These are phyloP conservation scores for Hirschioporus abietinus DNA, from an alignment of 768 basidiomycete species.

Conservation along the genomic window DNA sequence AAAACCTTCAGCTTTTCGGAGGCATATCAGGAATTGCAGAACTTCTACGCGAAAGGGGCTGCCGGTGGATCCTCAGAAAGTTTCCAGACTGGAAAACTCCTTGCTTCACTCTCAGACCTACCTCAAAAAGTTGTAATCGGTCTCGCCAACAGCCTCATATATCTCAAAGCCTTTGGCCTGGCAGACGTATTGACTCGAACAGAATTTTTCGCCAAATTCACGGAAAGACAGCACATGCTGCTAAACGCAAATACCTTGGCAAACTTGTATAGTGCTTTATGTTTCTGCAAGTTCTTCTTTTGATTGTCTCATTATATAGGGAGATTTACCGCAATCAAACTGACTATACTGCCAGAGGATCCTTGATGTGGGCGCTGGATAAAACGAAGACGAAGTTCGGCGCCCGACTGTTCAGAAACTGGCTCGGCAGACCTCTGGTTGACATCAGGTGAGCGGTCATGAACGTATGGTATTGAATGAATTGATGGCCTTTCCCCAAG, in stretches of 20 bases:
- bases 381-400: constrained; percentile 88
- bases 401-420: constrained; percentile 70
- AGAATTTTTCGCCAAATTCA: constrained; percentile 73
- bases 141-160: constrained; percentile 64
- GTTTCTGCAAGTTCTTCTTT: background rate
- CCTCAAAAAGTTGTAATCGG: constrained; percentile 68
- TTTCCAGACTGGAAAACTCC: constrained; percentile 48
- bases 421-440: constrained; percentile 83
- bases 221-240: constrained; percentile 77
- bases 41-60: constrained; percentile 58
- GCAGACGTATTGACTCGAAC: constrained; percentile 76
- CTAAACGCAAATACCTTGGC: constrained; percentile 82
- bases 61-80: constrained; percentile 36
- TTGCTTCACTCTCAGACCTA: constrained; percentile 59
- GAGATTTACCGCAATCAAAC: constrained; percentile 94
- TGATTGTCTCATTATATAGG: constrained; percentile 25
- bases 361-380: constrained; percentile 82
- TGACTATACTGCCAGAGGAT: constrained; percentile 66
- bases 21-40: constrained; percentile 61
- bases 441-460: constrained; percentile 49
- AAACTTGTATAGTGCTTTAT: constrained; percentile 49
- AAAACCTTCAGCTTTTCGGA: constrained; percentile 53
- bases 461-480: constrained; percentile 5
- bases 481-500: constrained; percentile 30
- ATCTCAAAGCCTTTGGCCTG: constrained; percentile 70